These are phyloP conservation scores for Apiotrichum mycotoxinovorans DNA, from an alignment of 1,284 basidiomycete species.

Conservation along the genomic window DNA sequence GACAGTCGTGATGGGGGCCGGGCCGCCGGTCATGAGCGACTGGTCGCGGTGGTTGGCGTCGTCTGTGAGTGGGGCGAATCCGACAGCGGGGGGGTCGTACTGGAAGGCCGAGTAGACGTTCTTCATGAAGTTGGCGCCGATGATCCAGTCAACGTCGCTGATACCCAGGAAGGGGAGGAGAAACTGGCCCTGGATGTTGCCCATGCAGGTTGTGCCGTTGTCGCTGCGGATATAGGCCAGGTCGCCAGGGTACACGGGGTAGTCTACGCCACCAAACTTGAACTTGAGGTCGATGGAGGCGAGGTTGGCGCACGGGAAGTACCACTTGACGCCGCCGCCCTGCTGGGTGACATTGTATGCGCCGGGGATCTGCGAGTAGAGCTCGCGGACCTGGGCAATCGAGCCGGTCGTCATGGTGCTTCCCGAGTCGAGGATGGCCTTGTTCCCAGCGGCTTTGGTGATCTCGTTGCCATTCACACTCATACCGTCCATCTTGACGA, in stretches of 20 bases:
- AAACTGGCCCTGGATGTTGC: not conserved
- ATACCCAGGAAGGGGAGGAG: not conserved
- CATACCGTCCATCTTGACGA: not conserved
- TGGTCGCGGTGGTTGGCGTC: not conserved
- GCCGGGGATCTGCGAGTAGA: not conserved
- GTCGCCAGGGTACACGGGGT: conserved; percentile 5
- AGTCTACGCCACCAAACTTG: conserved; percentile 3
- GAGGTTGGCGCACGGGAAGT: not conserved
- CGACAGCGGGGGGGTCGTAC: conserved; percentile 51
- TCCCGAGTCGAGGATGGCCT: conserved; percentile 1
- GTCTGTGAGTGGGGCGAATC: conserved; percentile 42
- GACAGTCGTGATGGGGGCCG: not conserved
- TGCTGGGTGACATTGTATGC: not conserved
- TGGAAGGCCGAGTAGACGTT: conserved; percentile 54
- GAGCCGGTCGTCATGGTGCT: not conserved
- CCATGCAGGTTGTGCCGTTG: not conserved
- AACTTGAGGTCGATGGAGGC: not conserved
- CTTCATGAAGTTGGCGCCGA: conserved; percentile 90
- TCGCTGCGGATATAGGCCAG: not conserved
- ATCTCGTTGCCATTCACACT: not conserved
- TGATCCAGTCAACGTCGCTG: conserved; percentile 62
- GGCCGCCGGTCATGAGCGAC: not conserved
- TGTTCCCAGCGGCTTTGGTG: not conserved
- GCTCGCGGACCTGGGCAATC: not conserved
- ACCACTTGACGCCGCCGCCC: not conserved